phyloP scores from a whole-genome alignment of 2,329 filamentous ascomycete species.

The Phaeosphaeria sp. region DNA sequence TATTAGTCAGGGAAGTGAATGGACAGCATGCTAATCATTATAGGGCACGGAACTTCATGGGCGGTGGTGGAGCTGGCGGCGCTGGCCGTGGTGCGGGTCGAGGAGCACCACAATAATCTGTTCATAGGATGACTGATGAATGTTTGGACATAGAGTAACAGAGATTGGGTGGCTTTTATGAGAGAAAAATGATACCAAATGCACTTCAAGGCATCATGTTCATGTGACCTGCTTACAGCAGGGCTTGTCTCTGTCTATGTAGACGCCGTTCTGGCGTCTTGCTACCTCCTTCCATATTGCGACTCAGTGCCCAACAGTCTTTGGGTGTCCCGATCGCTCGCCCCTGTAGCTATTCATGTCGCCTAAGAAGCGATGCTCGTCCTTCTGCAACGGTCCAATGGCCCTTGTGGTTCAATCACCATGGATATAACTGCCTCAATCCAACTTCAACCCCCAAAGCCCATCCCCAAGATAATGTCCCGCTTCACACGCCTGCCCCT shows the following conservation, averaged over 20 bases:
- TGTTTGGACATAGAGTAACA: neutral
- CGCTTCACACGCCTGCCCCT: slow-evolving; percentile 91
- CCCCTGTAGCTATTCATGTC: neutral
- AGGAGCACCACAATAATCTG: slow-evolving; percentile 26
- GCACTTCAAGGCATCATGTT: slow-evolving; percentile 8
- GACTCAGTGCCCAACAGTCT: too few relatives aligned
- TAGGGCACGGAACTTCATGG: slow-evolving; percentile 74
- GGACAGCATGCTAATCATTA: neutral
- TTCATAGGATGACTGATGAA: neutral
- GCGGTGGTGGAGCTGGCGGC: slow-evolving; percentile 43
- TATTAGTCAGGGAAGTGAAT: slow-evolving; percentile 6
- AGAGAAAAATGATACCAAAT: slow-evolving; percentile 41
- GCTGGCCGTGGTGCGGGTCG: slow-evolving; percentile 27
- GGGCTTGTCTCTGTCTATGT: neutral
- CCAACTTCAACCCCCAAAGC: slow-evolving; percentile 76
- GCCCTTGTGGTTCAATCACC: neutral
- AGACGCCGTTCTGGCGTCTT: neutral
- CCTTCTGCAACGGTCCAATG: neutral
- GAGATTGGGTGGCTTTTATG: slow-evolving; percentile 11
- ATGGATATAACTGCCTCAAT: slow-evolving; percentile 47
- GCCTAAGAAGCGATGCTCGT: neutral
- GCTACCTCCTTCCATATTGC: neutral
- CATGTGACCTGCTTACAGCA: neutral
- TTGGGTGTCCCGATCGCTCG: too few relatives aligned
- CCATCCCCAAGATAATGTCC: slow-evolving; percentile 95